These are phyloP conservation scores for Lignosus rhinocerotis DNA, from an alignment of 1,284 basidiomycete genomes.

Conservation along the genomic window DNA sequence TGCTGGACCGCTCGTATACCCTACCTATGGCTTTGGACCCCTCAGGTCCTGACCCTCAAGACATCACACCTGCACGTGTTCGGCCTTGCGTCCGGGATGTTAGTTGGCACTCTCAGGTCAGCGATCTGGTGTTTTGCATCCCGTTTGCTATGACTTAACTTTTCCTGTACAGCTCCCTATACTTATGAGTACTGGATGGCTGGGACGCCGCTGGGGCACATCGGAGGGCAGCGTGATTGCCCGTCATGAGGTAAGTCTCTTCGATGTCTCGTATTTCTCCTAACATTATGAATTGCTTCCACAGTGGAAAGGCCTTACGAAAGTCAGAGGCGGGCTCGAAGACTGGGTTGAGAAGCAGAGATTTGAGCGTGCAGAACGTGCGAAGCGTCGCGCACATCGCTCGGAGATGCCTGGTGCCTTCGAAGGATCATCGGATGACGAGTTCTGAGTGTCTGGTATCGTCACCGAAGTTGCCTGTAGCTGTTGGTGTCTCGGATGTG, in stretches of 20 bases:
- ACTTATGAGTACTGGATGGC: slow-evolving; percentile 91
- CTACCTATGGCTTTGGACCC: slow-evolving; percentile 72
- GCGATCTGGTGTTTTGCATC: slow-evolving; percentile 11
- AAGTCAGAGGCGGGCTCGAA: slow-evolving; percentile 66
- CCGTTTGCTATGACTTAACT: slow-evolving; percentile 5
- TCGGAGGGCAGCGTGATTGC: slow-evolving; percentile 69
- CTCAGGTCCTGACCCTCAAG: slow-evolving; percentile 51
- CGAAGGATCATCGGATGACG: slow-evolving; percentile 16
- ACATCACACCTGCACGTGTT: slow-evolving; percentile 28
- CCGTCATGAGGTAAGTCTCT: slow-evolving; percentile 55
- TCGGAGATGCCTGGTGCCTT: slow-evolving; percentile 27
- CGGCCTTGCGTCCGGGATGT: slow-evolving; percentile 85
- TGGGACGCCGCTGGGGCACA: slow-evolving; percentile 49
- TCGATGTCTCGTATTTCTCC: background rate
- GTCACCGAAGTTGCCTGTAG: no score
- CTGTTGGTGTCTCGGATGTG: background rate
- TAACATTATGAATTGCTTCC: background rate
- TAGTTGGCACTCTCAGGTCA: slow-evolving; percentile 80
- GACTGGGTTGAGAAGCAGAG: slow-evolving; percentile 69
- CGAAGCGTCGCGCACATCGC: slow-evolving; percentile 11
- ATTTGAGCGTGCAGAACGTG: slow-evolving; percentile 34
- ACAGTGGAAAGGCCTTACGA: slow-evolving; percentile 87
- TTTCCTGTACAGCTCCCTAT: slow-evolving; percentile 69
- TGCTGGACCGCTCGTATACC: slow-evolving; percentile 80
- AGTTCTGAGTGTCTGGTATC: background rate